Conservation (phyloP, 257 asterid species). For the Leptodermis oblonga region DNA sequence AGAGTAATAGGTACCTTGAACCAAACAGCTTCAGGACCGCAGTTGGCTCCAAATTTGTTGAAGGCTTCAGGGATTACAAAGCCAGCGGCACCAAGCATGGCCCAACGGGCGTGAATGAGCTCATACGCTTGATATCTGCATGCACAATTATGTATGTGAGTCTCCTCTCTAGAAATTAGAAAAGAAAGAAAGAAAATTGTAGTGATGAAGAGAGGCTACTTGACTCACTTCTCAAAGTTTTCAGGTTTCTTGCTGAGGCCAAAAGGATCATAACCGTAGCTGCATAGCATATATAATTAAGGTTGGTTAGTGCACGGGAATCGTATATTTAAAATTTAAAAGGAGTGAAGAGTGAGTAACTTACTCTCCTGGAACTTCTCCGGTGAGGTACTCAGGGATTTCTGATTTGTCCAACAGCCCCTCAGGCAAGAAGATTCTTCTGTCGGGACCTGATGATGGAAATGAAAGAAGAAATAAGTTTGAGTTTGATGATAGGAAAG, state of each 20-base stretch:
- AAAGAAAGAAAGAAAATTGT: too few relatives aligned
- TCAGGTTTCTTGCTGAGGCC: slow-evolving; percentile 96
- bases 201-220: background rate
- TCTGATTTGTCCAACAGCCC: slow-evolving; percentile 95
- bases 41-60: slow-evolving; percentile 88
- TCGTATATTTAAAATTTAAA: background rate
- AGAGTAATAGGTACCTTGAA: slow-evolving; percentile 57
- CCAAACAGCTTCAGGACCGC: slow-evolving; percentile 99
- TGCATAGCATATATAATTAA: slow-evolving; percentile 29
- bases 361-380: slow-evolving; percentile 98
- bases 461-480: background rate
- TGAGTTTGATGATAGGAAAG: too few relatives aligned
- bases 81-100: slow-evolving; percentile 99
- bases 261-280: slow-evolving; percentile 97
- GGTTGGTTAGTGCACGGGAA: background rate
- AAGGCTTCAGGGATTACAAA: slow-evolving; percentile 91
- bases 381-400: slow-evolving; percentile 87
- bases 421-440: slow-evolving; percentile 91
- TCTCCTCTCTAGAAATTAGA: background rate
- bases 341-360: slow-evolving; percentile 6
- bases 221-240: slow-evolving; percentile 70
- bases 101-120: slow-evolving; percentile 94
- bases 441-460: slow-evolving; percentile 67
- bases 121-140: slow-evolving; percentile 83
- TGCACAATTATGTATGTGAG: background rate